Evolutionary conservation across 805 yeast genomes (phyloP).

Genomic region (Candida sphagnicola): DNA sequence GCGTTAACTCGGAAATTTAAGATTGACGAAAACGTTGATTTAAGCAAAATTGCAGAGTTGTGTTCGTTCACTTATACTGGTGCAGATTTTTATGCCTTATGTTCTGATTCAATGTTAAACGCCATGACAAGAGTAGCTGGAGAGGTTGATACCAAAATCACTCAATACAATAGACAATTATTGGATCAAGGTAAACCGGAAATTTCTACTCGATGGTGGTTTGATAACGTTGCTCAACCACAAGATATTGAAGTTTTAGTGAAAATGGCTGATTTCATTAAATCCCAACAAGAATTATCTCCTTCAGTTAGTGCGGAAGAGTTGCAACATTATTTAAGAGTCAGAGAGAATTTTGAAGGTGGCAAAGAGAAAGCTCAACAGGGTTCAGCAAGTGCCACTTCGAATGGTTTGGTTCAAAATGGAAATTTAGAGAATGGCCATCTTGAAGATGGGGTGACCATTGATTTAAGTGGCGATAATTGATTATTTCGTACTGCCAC

Average conservation of each 20-base stretch:
- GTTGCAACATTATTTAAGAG: slow-evolving; percentile 70
- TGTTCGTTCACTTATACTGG: slow-evolving; percentile 95
- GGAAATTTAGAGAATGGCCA: background rate
- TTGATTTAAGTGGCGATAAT: slow-evolving; percentile 4
- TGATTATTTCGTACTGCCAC: background rate
- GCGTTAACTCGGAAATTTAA: slow-evolving; percentile 85
- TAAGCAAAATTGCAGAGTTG: slow-evolving; percentile 53
- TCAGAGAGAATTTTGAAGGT: slow-evolving; percentile 83
- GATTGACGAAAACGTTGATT: slow-evolving; percentile 55
- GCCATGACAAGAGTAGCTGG: slow-evolving; percentile 92
- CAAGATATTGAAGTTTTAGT: slow-evolving; percentile 71
- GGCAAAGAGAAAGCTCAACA: slow-evolving; percentile 37
- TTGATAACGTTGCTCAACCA: slow-evolving; percentile 69
- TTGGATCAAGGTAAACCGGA: slow-evolving; percentile 30
- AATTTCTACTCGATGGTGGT: slow-evolving; percentile 82
- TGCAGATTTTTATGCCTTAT: slow-evolving; percentile 95
- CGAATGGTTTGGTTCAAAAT: slow-evolving; percentile 4
- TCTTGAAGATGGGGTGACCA: slow-evolving; percentile 2
- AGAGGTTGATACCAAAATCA: slow-evolving; percentile 65
- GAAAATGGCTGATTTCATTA: slow-evolving; percentile 66
- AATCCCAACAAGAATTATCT: slow-evolving; percentile 64
- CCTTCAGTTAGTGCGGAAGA: slow-evolving; percentile 91
- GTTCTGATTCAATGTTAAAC: slow-evolving; percentile 93
- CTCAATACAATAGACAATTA: slow-evolving; percentile 40
- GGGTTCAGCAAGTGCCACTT: background rate